Base-by-base conservation (phyloP, 2,329 filamentous ascomycete species). In the Apiospora pterosperma region DNA sequence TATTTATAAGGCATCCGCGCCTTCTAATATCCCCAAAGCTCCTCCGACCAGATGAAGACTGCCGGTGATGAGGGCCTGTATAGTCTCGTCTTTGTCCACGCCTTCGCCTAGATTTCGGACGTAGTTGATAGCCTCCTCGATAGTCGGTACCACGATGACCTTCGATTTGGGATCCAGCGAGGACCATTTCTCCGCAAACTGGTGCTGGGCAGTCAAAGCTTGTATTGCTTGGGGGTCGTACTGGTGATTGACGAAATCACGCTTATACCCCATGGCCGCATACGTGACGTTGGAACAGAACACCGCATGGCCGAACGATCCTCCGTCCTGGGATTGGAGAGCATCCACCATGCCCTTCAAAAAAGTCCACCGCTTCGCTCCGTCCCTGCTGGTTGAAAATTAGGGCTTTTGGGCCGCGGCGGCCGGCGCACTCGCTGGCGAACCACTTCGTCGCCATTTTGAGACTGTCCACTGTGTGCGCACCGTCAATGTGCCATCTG, bases 391-490 rank as follows among this genome's bases (percentile, higher is more conserved):
- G 65, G 62, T 66, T 66, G 84, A 98, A 99, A 63, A 98, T 90
- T 60, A 99, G 81, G 44, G 84, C 76, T 59, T 81, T 81, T 1
- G 77, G 78, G 0, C 79, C 82, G 4, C 71, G 44, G 28, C 48
- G 41, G 19, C 52, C 58, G 16, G 62, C 23, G 21, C 65, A 64
- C 70, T 85, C 82, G 11, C 76, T 76, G 2, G 88, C 86, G 73
- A 97, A 98, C 94, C 94, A 97, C 67, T 86, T 85, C 0, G 90
- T 90, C 5, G 93, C 92, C 69, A 92, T 85, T 68, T 90, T 87
- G 63, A 99, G 90, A 74, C 93, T 97, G 74, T 98, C 95, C 4
- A 91, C 83, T 0, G 95, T 99, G 77, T 99, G 96, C 2, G 93
- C 96, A 10, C 96, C 94, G 74, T 99, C 96, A 23, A 99, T 86